Evolutionary conservation across 257 asterid genomes (phyloP).

Genomic region (Rubia yunnanensis): DNA sequence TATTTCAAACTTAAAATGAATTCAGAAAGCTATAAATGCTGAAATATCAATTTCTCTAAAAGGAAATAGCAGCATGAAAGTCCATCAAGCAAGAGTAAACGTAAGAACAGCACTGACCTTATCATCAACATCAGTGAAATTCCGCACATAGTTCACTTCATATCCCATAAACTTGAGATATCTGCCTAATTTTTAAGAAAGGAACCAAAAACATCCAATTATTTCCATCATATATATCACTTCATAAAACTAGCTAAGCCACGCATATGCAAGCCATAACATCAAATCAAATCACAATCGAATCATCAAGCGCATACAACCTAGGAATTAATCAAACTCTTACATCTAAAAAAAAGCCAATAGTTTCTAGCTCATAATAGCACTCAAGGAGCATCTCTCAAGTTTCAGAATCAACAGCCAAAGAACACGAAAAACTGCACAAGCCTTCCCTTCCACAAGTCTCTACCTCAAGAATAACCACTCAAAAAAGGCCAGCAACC

Average conservation of each 20-base stretch:
- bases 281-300: background rate
- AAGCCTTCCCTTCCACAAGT: background rate
- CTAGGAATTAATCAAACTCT: background rate
- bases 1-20: background rate
- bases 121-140: slow-evolving; percentile 97
- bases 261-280: background rate
- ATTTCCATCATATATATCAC: slow-evolving; percentile 8
- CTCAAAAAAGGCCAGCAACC: background rate
- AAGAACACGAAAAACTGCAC: background rate
- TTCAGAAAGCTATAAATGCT: background rate
- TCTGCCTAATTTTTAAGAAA: slow-evolving; percentile 60
- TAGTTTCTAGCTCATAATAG: background rate
- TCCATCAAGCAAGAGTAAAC: background rate
- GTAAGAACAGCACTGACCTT: slow-evolving; percentile 41
- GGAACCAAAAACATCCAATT: slow-evolving; percentile 19
- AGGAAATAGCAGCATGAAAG: background rate
- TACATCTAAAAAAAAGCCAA: too few relatives aligned
- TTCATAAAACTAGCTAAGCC: too few relatives aligned
- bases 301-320: background rate
- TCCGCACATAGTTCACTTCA: slow-evolving; percentile 87
- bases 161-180: slow-evolving; percentile 83
- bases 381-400: slow-evolving; percentile 3
- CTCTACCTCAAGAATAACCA: background rate
- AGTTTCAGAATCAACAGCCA: background rate
- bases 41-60: background rate